Conservation (phyloP, 495 filamentous ascomycete genomes). For the Rusavskia elegans region DNA sequence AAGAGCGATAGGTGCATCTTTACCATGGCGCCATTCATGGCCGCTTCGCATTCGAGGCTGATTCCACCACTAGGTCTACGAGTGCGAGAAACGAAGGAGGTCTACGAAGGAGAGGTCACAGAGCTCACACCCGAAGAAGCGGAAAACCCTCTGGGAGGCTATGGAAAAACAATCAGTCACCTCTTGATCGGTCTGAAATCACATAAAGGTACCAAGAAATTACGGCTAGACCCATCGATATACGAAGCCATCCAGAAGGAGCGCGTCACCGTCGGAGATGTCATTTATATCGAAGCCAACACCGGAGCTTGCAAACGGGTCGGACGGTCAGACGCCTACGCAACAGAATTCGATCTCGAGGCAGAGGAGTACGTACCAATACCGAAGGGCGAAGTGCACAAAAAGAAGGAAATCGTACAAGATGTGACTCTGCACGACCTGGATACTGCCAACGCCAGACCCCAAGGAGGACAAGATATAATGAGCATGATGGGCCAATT, state of each 20-base stretch:
- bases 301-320: constrained; percentile 95
- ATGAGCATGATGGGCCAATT: constrained; percentile 99
- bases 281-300: constrained; percentile 97
- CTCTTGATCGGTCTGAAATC: constrained; percentile 81
- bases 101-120: constrained; percentile 93
- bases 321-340: constrained; percentile 86
- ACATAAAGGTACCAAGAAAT: constrained; percentile 86
- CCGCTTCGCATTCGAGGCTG: neutral
- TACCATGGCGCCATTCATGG: neutral
- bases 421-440: constrained; percentile 94
- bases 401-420: constrained; percentile 99
- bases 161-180: constrained; percentile 87
- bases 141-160: constrained; percentile 93
- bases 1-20: constrained; percentile 62
- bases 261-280: constrained; percentile 85
- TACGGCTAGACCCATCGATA: constrained; percentile 88
- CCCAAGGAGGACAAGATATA: constrained; percentile 91
- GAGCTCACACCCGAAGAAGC: constrained; percentile 91
- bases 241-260: constrained; percentile 99
- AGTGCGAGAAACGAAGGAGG: constrained; percentile 94
- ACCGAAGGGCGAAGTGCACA: constrained; percentile 96
- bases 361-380: constrained; percentile 98
- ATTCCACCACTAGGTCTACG: constrained; percentile 43
- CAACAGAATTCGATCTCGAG: constrained; percentile 95
- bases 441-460: constrained; percentile 88